Evolutionary conservation across 2,329 filamentous ascomycete genomes (phyloP), one percentile per base, ranked within the genome.

Genomic region (Bipolaris victoriae): DNA sequence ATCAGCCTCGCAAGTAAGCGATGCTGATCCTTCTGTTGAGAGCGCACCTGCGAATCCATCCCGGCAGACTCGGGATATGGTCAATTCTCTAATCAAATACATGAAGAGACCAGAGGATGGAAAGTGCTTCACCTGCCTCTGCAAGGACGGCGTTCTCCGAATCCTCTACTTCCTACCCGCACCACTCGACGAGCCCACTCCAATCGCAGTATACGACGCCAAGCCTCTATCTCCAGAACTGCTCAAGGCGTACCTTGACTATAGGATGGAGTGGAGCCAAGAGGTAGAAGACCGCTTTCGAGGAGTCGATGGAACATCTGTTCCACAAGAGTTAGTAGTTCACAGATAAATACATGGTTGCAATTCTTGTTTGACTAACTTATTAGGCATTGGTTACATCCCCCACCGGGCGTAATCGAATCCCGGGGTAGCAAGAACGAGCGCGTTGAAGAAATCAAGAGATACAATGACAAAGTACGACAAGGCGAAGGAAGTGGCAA

Each of bases 1-100:
- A 75, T 72, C 20, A 37, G 35, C n/a, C n/a, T 37, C 6, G 35
- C 35, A 37, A 37, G 35, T 37, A 16, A 37, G 35, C 35, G 35
- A 37, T 37, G 35, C 11, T 37, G 35, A 37, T 37, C 35, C 11
- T 37, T 15, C 35, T 37, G n/a, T 37, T 16, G 15, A 37, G 35
- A 37, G 35, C 35, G 35, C 35, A 37, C 15, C 10, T 16, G 35
- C 35, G 15, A 37, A 37, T 37, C 13, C 11, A n/a, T n/a, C 3
- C 35, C n/a, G 35, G 11, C 35, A 37, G 35, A 37, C 35, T 37
- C 35, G 15, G 35, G 35, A 37, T 11, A 3, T 37, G 35, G 13
- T n/a, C 35, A 37, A 37, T 37, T 37, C 35, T 16, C n/a, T 37
- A 3, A 10, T 13, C 31, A 44, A 15, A 44, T 44, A 6, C 16